Conservation (phyloP, 192 early-diverging fungal genomes). For the Funneliformis geosporum region DNA sequence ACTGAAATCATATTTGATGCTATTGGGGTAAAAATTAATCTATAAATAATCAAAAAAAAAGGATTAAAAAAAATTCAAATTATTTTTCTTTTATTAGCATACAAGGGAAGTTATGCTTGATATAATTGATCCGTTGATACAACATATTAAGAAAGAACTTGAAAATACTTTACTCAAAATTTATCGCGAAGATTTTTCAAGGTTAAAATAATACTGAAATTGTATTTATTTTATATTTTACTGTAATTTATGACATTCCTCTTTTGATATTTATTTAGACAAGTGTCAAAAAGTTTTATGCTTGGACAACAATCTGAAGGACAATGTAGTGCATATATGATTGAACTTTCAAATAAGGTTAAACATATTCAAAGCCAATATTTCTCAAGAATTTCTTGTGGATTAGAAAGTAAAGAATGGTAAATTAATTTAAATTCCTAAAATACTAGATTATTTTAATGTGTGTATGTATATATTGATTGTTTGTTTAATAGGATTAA, state of each 20-base stretch:
- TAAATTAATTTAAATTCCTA: conserved; percentile 22
- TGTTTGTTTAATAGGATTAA: conserved; percentile 33
- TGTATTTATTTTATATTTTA: not conserved
- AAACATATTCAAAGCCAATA: conserved; percentile 61
- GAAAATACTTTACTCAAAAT: conserved; percentile 59
- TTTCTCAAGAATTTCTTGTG: conserved; percentile 58
- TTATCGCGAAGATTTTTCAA: conserved; percentile 64
- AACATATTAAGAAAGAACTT: conserved; percentile 55
- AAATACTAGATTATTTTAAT: not conserved
- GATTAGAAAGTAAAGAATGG: conserved; percentile 63
- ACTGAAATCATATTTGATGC: conserved; percentile 55
- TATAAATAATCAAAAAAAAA: conserved; percentile 19
- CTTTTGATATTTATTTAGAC: conserved; percentile 1
- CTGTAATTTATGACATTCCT: not conserved
- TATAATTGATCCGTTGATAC: conserved; percentile 56
- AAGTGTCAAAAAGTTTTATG: conserved; percentile 38
- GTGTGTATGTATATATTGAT: conserved; percentile 2
- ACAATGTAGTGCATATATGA: conserved; percentile 55
- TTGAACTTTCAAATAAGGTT: conserved; percentile 59
- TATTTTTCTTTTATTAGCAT: conserved; percentile 40
- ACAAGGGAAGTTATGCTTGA: conserved; percentile 52
- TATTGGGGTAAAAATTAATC: conserved; percentile 45
- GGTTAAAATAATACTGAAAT: conserved; percentile 29
- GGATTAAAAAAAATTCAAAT: not conserved
- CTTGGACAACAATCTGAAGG: conserved; percentile 8